Conservation (phyloP, 768 basidiomycete species). For the Tricholoma hemisulphureum region DNA sequence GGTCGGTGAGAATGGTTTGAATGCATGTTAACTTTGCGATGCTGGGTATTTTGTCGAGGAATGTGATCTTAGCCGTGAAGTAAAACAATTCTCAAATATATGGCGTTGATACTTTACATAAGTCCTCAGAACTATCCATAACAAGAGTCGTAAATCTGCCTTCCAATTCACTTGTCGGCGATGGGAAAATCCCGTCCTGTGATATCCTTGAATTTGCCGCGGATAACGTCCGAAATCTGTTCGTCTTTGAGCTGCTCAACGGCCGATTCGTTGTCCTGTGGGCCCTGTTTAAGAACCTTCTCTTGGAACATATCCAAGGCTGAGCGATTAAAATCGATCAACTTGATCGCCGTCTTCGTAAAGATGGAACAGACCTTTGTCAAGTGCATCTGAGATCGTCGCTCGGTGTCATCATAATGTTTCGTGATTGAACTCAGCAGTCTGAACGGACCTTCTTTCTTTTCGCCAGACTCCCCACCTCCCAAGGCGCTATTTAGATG, state of each 20-base stretch:
- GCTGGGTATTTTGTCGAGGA: no score
- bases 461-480: slow-evolving; percentile 32
- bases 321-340: slow-evolving; percentile 8
- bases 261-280: slow-evolving; percentile 43
- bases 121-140: no score
- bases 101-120: no score
- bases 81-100: no score
- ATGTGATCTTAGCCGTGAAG: no score
- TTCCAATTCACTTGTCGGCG: slow-evolving; percentile 25
- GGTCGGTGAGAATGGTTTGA: no score
- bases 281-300: slow-evolving; percentile 32
- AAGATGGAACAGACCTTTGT: slow-evolving; percentile 28
- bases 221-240: slow-evolving; percentile 40
- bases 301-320: slow-evolving; percentile 43
- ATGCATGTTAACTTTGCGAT: no score
- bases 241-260: slow-evolving; percentile 44
- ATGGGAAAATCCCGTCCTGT: slow-evolving; percentile 40
- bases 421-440: not conserved
- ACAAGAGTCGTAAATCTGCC: no score
- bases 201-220: slow-evolving; percentile 30
- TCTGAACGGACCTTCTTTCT: slow-evolving; percentile 31
- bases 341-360: not conserved
- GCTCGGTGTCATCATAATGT: not conserved
- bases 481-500: slow-evolving; percentile 30
- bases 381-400: slow-evolving; percentile 28